A percentile compares a stretch with the other conserved stretches of the same genome.
These are phyloP conservation scores for Chlorella variabilis DNA, from an alignment of 163 green algal genomes.

Conservation along the genomic window DNA sequence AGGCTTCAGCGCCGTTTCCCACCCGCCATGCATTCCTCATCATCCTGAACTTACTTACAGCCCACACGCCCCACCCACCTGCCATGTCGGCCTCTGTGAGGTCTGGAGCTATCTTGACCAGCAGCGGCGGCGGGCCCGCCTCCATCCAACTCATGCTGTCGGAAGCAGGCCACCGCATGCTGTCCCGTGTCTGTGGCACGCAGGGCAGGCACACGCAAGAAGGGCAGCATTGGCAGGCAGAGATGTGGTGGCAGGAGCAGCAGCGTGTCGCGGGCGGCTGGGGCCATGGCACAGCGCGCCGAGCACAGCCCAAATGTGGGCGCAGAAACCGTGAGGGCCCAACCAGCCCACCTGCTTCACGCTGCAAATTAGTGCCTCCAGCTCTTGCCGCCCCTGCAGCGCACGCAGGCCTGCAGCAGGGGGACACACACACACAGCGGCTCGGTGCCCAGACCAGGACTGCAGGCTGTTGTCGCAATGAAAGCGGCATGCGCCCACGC, in stretches of 20 bases:
- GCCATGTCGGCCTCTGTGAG: constrained; percentile 81
- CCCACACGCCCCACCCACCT: constrained; percentile 28
- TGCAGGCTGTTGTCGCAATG: no score
- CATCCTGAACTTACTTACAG: no score
- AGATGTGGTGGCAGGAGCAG: no score
- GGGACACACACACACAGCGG: neutral
- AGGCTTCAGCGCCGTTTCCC: no score
- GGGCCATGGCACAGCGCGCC: no score
- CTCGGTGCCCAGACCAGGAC: no score
- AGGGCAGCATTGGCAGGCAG: neutral
- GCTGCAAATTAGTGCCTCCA: constrained; percentile 82
- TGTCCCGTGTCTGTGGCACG: constrained; percentile 65
- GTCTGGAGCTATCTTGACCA: constrained; percentile 98
- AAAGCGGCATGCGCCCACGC: no score
- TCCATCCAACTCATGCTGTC: no score
- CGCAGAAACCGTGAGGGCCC: neutral
- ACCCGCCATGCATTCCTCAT: no score
- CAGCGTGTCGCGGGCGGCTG: no score
- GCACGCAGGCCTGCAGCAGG: constrained; percentile 77
- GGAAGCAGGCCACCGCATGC: constrained; percentile 80
- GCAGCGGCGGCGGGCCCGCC: constrained; percentile 88
- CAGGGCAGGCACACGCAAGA: constrained; percentile 6
- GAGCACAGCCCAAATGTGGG: no score
- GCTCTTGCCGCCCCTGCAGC: constrained; percentile 87
- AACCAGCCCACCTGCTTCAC: constrained; percentile 52